Base-by-base conservation (phyloP, 2,329 filamentous ascomycete genomes). In the Neofusicoccum sp. region DNA sequence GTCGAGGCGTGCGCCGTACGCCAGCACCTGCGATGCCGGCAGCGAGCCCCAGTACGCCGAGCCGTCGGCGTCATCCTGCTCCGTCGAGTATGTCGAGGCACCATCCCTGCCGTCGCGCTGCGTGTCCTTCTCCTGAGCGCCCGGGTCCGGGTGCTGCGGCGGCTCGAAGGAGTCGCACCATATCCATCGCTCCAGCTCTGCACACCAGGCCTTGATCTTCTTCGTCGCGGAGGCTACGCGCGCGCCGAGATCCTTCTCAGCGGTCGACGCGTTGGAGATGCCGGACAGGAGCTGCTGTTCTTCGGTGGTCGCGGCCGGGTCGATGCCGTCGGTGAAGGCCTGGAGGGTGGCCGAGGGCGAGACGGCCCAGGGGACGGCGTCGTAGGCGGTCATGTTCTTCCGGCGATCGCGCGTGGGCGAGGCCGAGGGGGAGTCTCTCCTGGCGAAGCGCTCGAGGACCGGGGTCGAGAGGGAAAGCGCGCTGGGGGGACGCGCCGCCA, bases 1-100 rank as follows among this genome's bases (percentile, higher is more conserved):
- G 58, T 90, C 87, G 11, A 96, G 80, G 40, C 93, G 85, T 61
- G 74, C 77, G 68, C 95, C 89, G 72, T 95, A 93, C 53, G 78
- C 77, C 48, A 82, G 75, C 1, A 96, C 85, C 38, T 89, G 81
- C 14, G 79, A 74, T 2, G 83, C 82, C 0, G 84, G 84, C 36
- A 98, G 76, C 69, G 89, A 89, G 4, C 93, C 93, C 73, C 87
- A 84, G 72, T 88, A 91, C 28, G 47, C 57, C 31, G 49, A 56
- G 44, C 62, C 33, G 44, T 65, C 40, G 9, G 14, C 31, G 24
- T 59, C 47, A 34, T 53, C 61, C 56, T 43, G 61, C 62, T 58
- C 65, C 24, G 24, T 40, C 48, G 48, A n/a, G 47, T 24, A 8
- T 8, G 31, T 24, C 20, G 47, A n/a, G 51, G 38, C 28, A 24